Conservation (phyloP, 495 filamentous ascomycete genomes). For the Penicillium riverlandense region DNA sequence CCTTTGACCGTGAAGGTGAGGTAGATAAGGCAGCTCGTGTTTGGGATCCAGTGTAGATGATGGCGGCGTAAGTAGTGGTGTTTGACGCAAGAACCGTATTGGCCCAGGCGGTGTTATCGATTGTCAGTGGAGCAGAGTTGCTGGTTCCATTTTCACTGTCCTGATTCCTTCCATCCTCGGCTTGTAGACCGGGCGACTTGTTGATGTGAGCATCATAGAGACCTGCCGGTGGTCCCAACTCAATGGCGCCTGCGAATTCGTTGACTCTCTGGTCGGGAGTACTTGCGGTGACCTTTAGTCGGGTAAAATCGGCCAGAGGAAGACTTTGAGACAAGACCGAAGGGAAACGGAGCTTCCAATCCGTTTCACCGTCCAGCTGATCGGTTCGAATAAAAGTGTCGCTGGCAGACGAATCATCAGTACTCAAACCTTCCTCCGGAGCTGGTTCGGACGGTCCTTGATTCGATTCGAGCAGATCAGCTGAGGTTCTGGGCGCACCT, state of each 20-base stretch:
- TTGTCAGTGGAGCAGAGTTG: constrained; percentile 67
- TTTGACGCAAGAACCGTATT: constrained; percentile 96
- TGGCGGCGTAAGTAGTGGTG: constrained; percentile 74
- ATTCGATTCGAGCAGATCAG: constrained; percentile 18
- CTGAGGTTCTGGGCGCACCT: constrained; percentile 1
- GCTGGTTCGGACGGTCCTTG: constrained; percentile 9
- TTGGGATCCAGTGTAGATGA: constrained; percentile 92
- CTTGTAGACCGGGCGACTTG: constrained; percentile 21
- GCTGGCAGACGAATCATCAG: constrained; percentile 39
- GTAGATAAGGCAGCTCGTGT: constrained; percentile 94
- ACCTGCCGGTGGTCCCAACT: constrained; percentile 41
- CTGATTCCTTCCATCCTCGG: constrained; percentile 8
- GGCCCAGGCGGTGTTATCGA: constrained; percentile 98
- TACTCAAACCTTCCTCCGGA: constrained; percentile 4
- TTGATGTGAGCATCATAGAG: constrained; percentile 39
- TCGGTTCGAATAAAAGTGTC: constrained; percentile 98
- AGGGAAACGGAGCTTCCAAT: constrained; percentile 93
- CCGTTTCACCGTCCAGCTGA: constrained; percentile 96
- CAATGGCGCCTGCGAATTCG: constrained; percentile 82
- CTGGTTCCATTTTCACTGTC: constrained; percentile 17
- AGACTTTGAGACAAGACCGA: constrained; percentile 76
- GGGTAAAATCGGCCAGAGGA: constrained; percentile 57
- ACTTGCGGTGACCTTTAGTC: constrained; percentile 72
- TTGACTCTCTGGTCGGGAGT: constrained; percentile 89
- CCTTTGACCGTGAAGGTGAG: constrained; percentile 83